A percentile compares a stretch with the other conserved stretches of the same genome.
These are phyloP conservation scores for Gynostemma pentaphyllum DNA, from an alignment of 306 rosid genomes.

Conservation along the genomic window DNA sequence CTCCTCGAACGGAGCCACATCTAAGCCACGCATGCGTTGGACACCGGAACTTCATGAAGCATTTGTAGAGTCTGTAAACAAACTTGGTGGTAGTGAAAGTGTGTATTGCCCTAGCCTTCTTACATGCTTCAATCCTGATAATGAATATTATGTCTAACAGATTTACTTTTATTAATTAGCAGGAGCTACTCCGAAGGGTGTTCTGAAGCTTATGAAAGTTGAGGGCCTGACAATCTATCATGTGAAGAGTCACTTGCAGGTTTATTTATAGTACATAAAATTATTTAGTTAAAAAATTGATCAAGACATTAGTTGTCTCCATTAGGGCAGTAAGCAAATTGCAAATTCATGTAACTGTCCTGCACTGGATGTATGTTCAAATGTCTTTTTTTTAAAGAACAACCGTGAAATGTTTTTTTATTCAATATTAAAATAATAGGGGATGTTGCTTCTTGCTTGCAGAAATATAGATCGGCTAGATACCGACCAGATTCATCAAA, in stretches of 20 bases:
- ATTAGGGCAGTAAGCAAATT: neutral
- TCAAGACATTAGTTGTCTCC: neutral
- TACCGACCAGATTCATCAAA: slow-evolving; percentile 87
- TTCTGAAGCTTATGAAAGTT: slow-evolving; percentile 90
- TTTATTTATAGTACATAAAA: slow-evolving; percentile 15
- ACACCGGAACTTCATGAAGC: slow-evolving; percentile 98
- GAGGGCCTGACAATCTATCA: slow-evolving; percentile 94
- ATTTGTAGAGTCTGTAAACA: slow-evolving; percentile 93
- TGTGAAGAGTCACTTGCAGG: slow-evolving; percentile 99
- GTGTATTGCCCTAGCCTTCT: slow-evolving; percentile 22
- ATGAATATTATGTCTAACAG: slow-evolving; percentile 20
- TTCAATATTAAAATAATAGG: slow-evolving; percentile 18
- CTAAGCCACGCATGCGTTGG: slow-evolving; percentile 99
- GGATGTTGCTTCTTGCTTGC: slow-evolving; percentile 35
- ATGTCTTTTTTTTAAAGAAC: neutral
- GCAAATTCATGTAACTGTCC: neutral
- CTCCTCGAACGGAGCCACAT: slow-evolving; percentile 43
- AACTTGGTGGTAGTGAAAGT: slow-evolving; percentile 99
- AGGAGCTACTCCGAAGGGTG: slow-evolving; percentile 99
- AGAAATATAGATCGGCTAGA: slow-evolving; percentile 99
- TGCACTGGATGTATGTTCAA: neutral
- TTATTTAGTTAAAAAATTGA: slow-evolving; percentile 2
- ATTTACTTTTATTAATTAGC: slow-evolving; percentile 14
- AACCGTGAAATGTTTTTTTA: slow-evolving; percentile 1
- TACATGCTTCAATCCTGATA: slow-evolving; percentile 10